Percentiles rank a stretch among this genome's conserved stretches.
Conservation (phyloP, 495 filamentous ascomycete genomes). For the Annulohypoxylon bovei region DNA sequence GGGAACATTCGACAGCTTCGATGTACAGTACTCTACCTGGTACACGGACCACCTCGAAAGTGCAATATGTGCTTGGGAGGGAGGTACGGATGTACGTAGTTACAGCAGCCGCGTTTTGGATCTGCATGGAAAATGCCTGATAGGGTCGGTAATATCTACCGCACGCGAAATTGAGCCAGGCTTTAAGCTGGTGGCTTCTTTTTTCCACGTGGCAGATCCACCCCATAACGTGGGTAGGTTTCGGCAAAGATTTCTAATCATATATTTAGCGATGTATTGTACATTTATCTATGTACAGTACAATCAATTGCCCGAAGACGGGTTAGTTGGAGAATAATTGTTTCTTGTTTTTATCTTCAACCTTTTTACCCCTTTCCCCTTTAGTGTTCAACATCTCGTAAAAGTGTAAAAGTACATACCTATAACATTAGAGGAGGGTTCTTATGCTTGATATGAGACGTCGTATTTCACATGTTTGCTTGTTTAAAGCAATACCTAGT, state of each 20-base stretch:
- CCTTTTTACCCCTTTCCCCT: not conserved
- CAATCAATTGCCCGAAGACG: not conserved
- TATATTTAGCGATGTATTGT: conserved; percentile 2
- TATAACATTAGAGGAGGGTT: not conserved
- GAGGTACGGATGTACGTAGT: not conserved
- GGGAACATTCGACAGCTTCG: not conserved
- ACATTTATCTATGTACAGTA: conserved; percentile 32
- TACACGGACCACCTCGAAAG: conserved; percentile 12
- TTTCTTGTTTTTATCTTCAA: not conserved
- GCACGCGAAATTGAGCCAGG: conserved; percentile 41
- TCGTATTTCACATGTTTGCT: not conserved
- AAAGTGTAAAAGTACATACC: not conserved
- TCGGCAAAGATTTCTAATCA: conserved; percentile 43
- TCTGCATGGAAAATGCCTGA: conserved; percentile 39
- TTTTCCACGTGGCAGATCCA: conserved; percentile 43
- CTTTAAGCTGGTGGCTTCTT: conserved; percentile 37
- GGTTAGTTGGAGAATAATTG: not conserved
- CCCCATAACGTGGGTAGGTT: conserved; percentile 39
- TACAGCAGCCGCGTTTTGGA: conserved; percentile 39
- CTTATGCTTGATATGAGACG: not conserved
- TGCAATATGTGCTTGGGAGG: not conserved
- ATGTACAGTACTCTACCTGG: not conserved
- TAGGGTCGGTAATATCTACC: conserved; percentile 41
- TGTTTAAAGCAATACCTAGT: not conserved
- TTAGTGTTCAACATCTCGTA: not conserved